These are phyloP conservation scores for Colletotrichum coccodes DNA, from an alignment of 2,329 filamentous ascomycete species.

Conservation along the genomic window DNA sequence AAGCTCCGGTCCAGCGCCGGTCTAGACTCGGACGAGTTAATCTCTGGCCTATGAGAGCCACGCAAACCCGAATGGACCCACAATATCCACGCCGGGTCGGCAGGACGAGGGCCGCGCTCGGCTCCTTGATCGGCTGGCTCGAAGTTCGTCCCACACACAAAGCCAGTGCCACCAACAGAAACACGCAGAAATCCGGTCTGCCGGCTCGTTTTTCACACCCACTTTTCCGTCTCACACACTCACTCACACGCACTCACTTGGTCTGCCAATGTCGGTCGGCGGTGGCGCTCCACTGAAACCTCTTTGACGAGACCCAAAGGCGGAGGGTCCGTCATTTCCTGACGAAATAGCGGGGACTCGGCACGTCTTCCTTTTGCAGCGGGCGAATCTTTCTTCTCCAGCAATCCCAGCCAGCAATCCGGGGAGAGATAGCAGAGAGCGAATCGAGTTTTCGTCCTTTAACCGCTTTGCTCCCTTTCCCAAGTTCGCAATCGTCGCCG, in stretches of 20 bases:
- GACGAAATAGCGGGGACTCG: conserved; percentile 28
- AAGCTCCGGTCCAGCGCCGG: conserved; percentile 24
- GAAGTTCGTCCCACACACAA: not conserved
- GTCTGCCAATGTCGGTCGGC: not conserved
- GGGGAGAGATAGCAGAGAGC: not conserved
- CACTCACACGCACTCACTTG: not conserved
- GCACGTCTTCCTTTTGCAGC: conserved; percentile 19
- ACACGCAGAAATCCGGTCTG: not conserved
- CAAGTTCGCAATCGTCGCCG: not conserved
- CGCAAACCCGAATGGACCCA: not conserved
- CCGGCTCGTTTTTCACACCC: not conserved
- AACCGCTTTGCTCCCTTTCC: not conserved
- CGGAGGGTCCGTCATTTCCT: conserved; percentile 22
- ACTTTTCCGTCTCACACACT: not conserved
- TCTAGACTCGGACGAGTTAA: not conserved
- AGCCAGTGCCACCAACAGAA: conserved; percentile 4
- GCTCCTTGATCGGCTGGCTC: conserved; percentile 18
- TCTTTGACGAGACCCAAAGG: not conserved
- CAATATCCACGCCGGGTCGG: conserved; percentile 14
- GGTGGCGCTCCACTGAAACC: conserved; percentile 14
- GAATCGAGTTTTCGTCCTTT: not conserved
- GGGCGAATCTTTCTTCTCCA: not conserved
- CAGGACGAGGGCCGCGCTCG: conserved; percentile 26
- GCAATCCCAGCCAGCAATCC: conserved; percentile 3
- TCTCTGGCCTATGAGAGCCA: conserved; percentile 15